Base-by-base conservation (phyloP, 1,284 basidiomycete species). In the Exobasidium rhododendri region DNA sequence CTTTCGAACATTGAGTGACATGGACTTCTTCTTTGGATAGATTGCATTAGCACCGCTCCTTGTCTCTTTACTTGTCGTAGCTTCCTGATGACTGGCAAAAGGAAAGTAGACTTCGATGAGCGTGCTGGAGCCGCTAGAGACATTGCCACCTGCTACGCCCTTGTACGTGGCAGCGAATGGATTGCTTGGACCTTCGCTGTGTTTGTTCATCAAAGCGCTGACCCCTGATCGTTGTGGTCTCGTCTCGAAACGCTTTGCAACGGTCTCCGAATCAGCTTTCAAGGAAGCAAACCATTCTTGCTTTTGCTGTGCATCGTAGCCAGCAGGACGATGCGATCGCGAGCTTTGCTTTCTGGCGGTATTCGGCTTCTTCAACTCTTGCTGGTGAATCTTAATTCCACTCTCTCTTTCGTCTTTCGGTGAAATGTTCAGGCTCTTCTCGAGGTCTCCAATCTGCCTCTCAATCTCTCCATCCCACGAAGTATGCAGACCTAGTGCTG, bases 71-170 rank as follows among this genome's bases (percentile, higher is more conserved):
- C 4, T 20, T 17, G 17, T n/a, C 6, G 64, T 17, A 4, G 62
- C 26, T 22, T 65, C 61, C n/a, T 51, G 22, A 45, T 47, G 82
- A 1, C 81, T 82, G 2, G 90, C 89, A 74, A 89, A 88, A 0
- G 94, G 94, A 82, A 96, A 97, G 82, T 88, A 97, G 0, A 97
- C 84, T 51, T 86, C 85, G 53, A 96, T 86, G 17, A 84, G 84
- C 62, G 88, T 71, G 4, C 80, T 80, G 0, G 82, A 75, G 5
- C 70, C 68, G 28, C 66, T 68, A 1, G 53, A 31, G 1, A 49
- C 62, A n/a, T 24, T 62, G 40, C 72, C 79, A 3, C 81, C 81
- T 2, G 80, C 80, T 3, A 81, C 81, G n/a, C 80, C 80, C 17
- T 81, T 80, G 61, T 82, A 83, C 31, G 80, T 76, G 29, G 78